These are phyloP conservation scores for Fraxinus ornus DNA, from an alignment of 305 asterid genomes.

Conservation along the genomic window DNA sequence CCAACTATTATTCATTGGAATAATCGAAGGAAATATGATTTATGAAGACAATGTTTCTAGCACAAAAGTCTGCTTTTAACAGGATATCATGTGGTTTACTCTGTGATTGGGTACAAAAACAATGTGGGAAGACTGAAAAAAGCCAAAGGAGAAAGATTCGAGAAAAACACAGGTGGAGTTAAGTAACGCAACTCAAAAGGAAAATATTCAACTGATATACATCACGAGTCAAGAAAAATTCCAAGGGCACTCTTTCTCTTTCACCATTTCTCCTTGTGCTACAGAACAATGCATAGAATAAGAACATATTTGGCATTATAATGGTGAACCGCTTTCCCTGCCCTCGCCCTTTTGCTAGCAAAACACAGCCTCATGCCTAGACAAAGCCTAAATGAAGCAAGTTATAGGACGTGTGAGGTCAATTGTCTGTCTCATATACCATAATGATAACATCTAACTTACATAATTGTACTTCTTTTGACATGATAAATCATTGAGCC, in stretches of 20 bases:
- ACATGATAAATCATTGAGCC: not conserved
- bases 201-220: not conserved
- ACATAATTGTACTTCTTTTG: not conserved
- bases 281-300: not conserved
- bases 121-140: not conserved
- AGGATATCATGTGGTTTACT: not conserved
- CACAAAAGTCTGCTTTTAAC: not conserved
- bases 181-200: not conserved
- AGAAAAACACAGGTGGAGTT: not conserved
- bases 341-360: not conserved
- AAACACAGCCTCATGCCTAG: not conserved
- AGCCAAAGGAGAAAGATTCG: not conserved
- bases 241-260: not conserved
- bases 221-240: not conserved
- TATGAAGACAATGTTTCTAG: not conserved
- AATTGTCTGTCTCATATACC: not conserved
- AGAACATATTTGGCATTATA: not conserved
- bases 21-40: not conserved
- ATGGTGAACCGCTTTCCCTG: not conserved
- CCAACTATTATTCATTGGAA: not conserved
- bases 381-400: not conserved
- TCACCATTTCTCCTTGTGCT: not conserved
- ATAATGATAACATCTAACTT: not conserved
- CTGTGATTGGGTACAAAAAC: not conserved
- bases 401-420: not conserved